These are phyloP conservation scores for Raphanus sativus DNA, from an alignment of 345 rosid species.

Conservation along the genomic window DNA sequence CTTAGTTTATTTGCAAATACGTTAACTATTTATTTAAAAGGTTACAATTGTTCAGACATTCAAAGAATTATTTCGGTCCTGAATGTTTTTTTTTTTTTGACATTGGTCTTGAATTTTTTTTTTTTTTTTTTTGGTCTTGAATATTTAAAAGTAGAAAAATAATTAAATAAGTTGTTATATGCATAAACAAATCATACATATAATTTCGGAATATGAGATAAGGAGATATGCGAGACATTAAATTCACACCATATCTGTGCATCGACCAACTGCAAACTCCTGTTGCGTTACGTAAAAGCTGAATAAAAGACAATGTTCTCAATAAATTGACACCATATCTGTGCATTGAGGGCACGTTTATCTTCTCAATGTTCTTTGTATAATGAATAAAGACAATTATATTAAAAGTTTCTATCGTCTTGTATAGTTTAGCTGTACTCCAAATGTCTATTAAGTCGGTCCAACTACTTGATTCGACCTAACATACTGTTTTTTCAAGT, in stretches of 20 bases:
- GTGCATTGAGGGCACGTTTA: not conserved
- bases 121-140: too few relatives aligned
- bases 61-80: not conserved
- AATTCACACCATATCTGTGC: conserved; percentile 36
- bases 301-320: not conserved
- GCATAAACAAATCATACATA: not conserved
- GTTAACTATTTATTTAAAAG: not conserved
- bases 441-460: conserved; percentile 12
- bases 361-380: not conserved
- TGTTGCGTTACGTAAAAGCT: conserved; percentile 29
- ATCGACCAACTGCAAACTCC: conserved; percentile 12
- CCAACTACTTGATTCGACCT: conserved; percentile 24
- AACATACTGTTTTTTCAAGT: not conserved
- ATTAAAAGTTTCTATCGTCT: not conserved
- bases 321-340: not conserved
- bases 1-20: not conserved
- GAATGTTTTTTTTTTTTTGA: not conserved
- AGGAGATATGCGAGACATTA: not conserved
- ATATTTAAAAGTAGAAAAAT: not conserved
- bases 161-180: not conserved
- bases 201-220: not conserved
- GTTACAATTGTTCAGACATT: not conserved
- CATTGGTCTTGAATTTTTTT: too few relatives aligned
- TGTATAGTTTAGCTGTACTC: not conserved
- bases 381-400: not conserved